Evolutionary conservation across 2,329 filamentous ascomycete genomes (phyloP), one percentile per base, ranked within the genome.

Genomic region (Cercospora sp.): DNA sequence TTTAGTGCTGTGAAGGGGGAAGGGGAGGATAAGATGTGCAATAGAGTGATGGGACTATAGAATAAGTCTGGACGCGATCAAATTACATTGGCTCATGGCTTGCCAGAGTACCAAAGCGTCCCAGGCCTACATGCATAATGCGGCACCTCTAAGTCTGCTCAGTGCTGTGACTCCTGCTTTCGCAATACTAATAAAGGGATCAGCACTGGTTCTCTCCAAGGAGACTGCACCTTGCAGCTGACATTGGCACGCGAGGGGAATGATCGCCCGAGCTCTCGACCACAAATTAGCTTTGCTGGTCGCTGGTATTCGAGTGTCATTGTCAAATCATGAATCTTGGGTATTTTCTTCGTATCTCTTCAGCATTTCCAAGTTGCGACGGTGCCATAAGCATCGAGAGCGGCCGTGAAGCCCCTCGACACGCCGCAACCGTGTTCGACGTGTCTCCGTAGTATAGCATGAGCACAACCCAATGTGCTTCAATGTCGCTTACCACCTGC

Each of bases 401-500:
- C 36, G 13, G 36, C 36, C 36, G 36, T 40, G 36, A 40, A 40
- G 6, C 18, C 20, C 13, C 13, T 28, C 4, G 48, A 53, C 12
- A 7, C 23, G 20, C 23, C 48, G 48, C 48, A 26, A 28, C 23
- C 13, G 23, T 13, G 6, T 8, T 16, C 23, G 20, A 53, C 13
- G 48, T 53, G 23, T 53, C 48, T 53, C 7, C 23, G 48, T 23
- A n/a, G 48, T 13, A 23, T 6, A 28, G 10, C 20, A 12, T 26
- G 45, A 7, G 45, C 45, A 51, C 45, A 51, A 51, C 10, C 4
- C 45, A 51, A 53, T 53, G 12, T 53, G 13, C 48, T 26, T 16
- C 23, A 26, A 53, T 23, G 23, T 23, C 23, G 48, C 33, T 51
- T 67, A 71, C 69, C 69, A 71, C n/a, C 68, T 55, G 18, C 70